Evolutionary conservation across 495 filamentous ascomycete species (phyloP).

Genomic region (Cenococcum geophilum): DNA sequence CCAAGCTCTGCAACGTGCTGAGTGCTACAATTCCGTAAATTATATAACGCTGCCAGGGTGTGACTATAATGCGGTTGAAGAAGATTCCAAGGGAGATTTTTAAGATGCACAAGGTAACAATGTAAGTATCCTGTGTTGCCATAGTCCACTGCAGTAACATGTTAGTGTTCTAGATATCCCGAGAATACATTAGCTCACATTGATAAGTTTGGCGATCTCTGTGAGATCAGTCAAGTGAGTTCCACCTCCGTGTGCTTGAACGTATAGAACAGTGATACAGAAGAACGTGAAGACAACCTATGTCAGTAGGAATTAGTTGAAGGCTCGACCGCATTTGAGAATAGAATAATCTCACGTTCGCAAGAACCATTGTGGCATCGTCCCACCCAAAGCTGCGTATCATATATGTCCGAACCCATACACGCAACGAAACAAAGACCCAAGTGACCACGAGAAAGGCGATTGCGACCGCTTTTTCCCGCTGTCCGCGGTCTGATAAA

Average conservation of each 20-base stretch:
- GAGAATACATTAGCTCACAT: conserved; percentile 4
- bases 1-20: conserved; percentile 21
- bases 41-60: conserved; percentile 26
- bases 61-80: conserved; percentile 34
- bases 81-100: conserved; percentile 39
- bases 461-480: conserved; percentile 20
- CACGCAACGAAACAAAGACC: conserved; percentile 29
- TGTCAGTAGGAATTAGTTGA: not conserved
- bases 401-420: conserved; percentile 32
- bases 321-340: not conserved
- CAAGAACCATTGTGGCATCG: conserved; percentile 33
- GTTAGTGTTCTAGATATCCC: not conserved
- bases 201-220: conserved; percentile 14
- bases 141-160: conserved; percentile 25
- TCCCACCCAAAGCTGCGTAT: conserved; percentile 35
- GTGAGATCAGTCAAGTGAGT: conserved; percentile 21
- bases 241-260: conserved; percentile 23
- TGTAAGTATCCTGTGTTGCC: conserved; percentile 27
- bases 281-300: conserved; percentile 25
- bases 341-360: conserved; percentile 18
- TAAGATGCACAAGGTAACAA: conserved; percentile 28
- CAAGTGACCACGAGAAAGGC: conserved; percentile 32
- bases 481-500: conserved; percentile 11
- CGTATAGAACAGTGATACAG: conserved; percentile 17
- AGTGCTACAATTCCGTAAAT: conserved; percentile 30